Percentiles rank a stretch among this genome's conserved stretches.
Evolutionary conservation across 768 basidiomycete genomes (phyloP).

Genomic region (Suillus luteus): DNA sequence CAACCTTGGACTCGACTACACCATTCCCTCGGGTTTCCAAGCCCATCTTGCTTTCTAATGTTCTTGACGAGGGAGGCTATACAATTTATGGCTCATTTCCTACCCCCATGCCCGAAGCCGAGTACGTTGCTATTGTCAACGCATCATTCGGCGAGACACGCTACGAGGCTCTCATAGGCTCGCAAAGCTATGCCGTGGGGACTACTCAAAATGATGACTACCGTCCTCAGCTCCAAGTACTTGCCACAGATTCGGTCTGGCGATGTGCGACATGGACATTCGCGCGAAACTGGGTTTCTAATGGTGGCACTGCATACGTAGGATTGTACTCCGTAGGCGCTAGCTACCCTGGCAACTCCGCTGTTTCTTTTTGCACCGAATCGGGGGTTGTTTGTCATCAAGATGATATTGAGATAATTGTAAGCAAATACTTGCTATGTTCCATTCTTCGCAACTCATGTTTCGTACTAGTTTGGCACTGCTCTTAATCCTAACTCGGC

Average conservation of each 20-base stretch:
- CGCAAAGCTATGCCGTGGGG: slow-evolving; percentile 48
- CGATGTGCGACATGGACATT: slow-evolving; percentile 74
- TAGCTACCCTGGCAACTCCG: slow-evolving; percentile 69
- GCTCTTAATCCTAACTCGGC: slow-evolving; percentile 52
- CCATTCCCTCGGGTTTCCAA: slow-evolving; percentile 64
- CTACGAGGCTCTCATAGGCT: slow-evolving; percentile 43
- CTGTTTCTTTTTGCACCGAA: slow-evolving; percentile 54
- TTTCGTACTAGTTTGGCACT: slow-evolving; percentile 48
- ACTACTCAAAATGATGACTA: slow-evolving; percentile 28
- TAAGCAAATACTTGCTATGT: slow-evolving; percentile 36
- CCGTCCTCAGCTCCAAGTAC: slow-evolving; percentile 53
- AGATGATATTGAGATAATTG: slow-evolving; percentile 81
- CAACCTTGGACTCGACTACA: slow-evolving; percentile 60
- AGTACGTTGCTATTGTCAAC: slow-evolving; percentile 42
- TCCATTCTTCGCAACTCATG: slow-evolving; percentile 12
- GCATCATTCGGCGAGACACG: slow-evolving; percentile 50
- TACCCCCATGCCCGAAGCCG: slow-evolving; percentile 38
- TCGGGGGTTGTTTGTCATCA: slow-evolving; percentile 71
- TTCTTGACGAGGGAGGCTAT: slow-evolving; percentile 70
- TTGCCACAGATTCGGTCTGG: slow-evolving; percentile 74
- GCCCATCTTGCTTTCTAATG: slow-evolving; percentile 70
- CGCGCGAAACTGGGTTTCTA: slow-evolving; percentile 62
- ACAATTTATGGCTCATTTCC: slow-evolving; percentile 52
- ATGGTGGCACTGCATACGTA: slow-evolving; percentile 68
- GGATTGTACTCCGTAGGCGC: slow-evolving; percentile 66